These are phyloP conservation scores for Yarrowia galli DNA, from an alignment of 1,139 yeast genomes.

Conservation along the genomic window DNA sequence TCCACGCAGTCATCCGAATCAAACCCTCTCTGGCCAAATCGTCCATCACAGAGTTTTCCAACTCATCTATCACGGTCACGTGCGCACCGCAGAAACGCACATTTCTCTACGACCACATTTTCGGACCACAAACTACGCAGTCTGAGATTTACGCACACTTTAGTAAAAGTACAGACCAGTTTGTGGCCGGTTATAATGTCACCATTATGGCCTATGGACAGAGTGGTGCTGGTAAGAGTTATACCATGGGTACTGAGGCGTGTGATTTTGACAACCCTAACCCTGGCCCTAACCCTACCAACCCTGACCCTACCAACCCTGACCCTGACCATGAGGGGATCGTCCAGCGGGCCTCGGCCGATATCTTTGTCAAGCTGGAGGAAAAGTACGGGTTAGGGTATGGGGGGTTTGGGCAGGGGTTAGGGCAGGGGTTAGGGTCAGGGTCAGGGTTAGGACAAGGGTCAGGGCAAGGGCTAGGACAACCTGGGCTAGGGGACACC, in stretches of 20 bases:
- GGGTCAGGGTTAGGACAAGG: neutral
- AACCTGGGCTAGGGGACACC: no score
- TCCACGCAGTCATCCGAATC: constrained; percentile 36
- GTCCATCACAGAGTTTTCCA: constrained; percentile 24
- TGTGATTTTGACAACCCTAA: constrained; percentile 39
- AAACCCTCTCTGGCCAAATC: constrained; percentile 14
- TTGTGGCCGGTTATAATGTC: constrained; percentile 47
- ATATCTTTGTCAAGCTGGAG: constrained; percentile 41
- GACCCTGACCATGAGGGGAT: constrained; percentile 42
- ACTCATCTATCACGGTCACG: constrained; percentile 15
- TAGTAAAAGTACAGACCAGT: constrained; percentile 41
- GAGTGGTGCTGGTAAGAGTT: constrained; percentile 50
- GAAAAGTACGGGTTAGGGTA: neutral
- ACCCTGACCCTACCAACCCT: constrained; percentile 11
- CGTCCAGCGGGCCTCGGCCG: constrained; percentile 43
- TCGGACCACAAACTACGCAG: constrained; percentile 44
- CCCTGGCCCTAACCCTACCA: no score
- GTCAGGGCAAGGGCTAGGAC: no score
- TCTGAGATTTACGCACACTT: constrained; percentile 44
- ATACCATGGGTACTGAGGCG: constrained; percentile 48
- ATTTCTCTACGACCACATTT: constrained; percentile 45
- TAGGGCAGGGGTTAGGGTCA: neutral
- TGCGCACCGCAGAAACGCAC: constrained; percentile 39
- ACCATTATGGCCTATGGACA: constrained; percentile 51
- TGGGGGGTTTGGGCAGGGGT: neutral